Evolutionary conservation across 352 stramenopile species (phyloP).

Genomic region (Phytophthora ramorum): DNA sequence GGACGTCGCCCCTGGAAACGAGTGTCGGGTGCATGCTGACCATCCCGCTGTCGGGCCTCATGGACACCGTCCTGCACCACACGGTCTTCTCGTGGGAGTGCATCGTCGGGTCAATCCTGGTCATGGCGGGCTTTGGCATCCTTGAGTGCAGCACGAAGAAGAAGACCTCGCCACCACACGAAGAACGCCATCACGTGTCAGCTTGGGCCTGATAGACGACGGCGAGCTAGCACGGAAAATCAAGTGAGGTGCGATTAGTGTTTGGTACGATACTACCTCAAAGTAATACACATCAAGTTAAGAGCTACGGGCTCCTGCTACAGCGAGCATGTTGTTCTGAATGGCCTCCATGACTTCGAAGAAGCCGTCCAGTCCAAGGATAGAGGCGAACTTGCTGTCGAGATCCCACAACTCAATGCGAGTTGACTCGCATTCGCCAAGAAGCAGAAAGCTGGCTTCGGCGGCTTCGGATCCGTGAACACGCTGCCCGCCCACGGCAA

Average conservation of each 20-base stretch:
- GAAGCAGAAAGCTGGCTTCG: conserved; percentile 15
- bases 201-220: conserved; percentile 20
- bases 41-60: conserved; percentile 55
- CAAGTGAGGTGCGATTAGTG: conserved; percentile 18
- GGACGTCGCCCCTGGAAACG: conserved; percentile 67
- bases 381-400: conserved; percentile 37
- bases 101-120: conserved; percentile 52
- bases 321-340: conserved; percentile 36
- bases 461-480: conserved; percentile 10
- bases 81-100: conserved; percentile 58
- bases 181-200: conserved; percentile 15
- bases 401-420: conserved; percentile 39
- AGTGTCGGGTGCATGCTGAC: conserved; percentile 70
- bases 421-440: conserved; percentile 27
- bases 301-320: background rate
- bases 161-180: background rate
- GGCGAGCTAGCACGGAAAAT: background rate
- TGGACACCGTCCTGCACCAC: conserved; percentile 55
- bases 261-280: conserved; percentile 11
- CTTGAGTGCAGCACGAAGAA: conserved; percentile 44
- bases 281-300: conserved; percentile 26
- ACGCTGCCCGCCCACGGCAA: conserved; percentile 26
- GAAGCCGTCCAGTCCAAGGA: conserved; percentile 38
- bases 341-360: conserved; percentile 44
- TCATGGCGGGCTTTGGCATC: conserved; percentile 61